Evolutionary conservation across 1,284 basidiomycete genomes (phyloP).

Genomic region (Prillingera fragicola): DNA sequence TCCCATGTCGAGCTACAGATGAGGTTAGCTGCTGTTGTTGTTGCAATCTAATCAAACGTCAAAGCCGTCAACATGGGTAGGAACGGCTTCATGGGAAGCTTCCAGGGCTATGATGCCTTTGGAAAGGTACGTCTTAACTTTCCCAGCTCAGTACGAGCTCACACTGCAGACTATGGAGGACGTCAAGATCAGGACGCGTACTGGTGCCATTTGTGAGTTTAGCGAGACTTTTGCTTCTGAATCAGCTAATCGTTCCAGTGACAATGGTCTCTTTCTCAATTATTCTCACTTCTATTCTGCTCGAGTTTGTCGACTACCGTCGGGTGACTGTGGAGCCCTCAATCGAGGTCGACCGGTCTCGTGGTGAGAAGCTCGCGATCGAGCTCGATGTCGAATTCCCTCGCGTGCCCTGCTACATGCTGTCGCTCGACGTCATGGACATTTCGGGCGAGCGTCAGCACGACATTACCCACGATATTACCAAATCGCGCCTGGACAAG

Average conservation of each 20-base stretch:
- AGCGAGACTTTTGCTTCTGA: background rate
- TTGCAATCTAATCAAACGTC: too few species aligned
- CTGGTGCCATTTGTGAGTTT: slow-evolving; percentile 76
- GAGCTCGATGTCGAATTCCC: slow-evolving; percentile 93
- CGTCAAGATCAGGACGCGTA: slow-evolving; percentile 94
- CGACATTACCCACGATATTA: slow-evolving; percentile 81
- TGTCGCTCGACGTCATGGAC: slow-evolving; percentile 95
- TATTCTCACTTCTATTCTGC: slow-evolving; percentile 81
- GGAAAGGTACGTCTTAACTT: slow-evolving; percentile 67
- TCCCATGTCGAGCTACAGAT: background rate
- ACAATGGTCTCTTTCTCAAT: slow-evolving; percentile 87
- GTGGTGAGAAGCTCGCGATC: slow-evolving; percentile 90
- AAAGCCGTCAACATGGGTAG: slow-evolving; percentile 40
- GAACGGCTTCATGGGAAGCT: slow-evolving; percentile 45
- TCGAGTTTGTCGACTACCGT: slow-evolving; percentile 95
- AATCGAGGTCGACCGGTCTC: slow-evolving; percentile 83
- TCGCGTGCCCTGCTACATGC: slow-evolving; percentile 92
- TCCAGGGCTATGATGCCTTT: slow-evolving; percentile 78
- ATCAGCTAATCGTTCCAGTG: slow-evolving; percentile 54
- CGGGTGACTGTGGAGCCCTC: slow-evolving; percentile 79
- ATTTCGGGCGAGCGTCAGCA: slow-evolving; percentile 92
- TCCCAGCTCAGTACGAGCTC: slow-evolving; percentile 6
- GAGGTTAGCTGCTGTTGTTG: too few species aligned
- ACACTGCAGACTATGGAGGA: slow-evolving; percentile 80
- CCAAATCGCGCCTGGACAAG: slow-evolving; percentile 70